Evolutionary conservation across 257 asterid species (phyloP).

Genomic region (Gentiana straminea): DNA sequence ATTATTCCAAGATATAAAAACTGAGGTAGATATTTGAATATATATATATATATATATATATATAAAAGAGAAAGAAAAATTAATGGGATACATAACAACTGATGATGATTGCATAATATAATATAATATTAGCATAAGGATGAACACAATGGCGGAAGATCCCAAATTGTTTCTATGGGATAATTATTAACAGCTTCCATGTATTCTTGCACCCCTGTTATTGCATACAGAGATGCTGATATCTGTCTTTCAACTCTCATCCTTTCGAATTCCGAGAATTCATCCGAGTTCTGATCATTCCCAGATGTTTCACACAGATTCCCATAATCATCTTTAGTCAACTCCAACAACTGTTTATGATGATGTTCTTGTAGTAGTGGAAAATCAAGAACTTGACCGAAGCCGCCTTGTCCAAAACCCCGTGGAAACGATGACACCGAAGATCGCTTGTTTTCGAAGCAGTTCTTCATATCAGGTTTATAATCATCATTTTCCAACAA

Average conservation of each 20-base stretch:
- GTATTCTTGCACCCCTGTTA: conserved; percentile 63
- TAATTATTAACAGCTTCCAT: conserved; percentile 37
- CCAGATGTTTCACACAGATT: conserved; percentile 1
- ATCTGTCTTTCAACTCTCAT: conserved; percentile 64
- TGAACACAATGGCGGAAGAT: conserved; percentile 51
- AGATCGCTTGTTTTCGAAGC: conserved; percentile 9
- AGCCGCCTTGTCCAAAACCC: conserved; percentile 3
- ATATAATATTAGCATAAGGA: conserved; percentile 14
- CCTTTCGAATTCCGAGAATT: conserved; percentile 35
- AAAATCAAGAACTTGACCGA: background rate
- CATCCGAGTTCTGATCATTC: background rate
- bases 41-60: background rate
- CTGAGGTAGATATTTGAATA: background rate
- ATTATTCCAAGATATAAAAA: background rate
- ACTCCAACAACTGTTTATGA: conserved; percentile 10
- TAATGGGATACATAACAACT: background rate
- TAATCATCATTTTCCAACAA: conserved; percentile 28
- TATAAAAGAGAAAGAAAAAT: background rate
- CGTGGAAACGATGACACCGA: conserved; percentile 7
- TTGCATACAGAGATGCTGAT: conserved; percentile 70
- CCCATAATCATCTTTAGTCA: conserved; percentile 5
- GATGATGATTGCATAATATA: background rate
- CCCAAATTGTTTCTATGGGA: conserved; percentile 55
- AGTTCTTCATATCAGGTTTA: conserved; percentile 44
- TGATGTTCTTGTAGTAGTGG: background rate